Percentiles rank a stretch among this genome's conserved stretches.
Evolutionary conservation across 805 yeast genomes (phyloP).

Genomic region (Metschnikowia proteae): DNA sequence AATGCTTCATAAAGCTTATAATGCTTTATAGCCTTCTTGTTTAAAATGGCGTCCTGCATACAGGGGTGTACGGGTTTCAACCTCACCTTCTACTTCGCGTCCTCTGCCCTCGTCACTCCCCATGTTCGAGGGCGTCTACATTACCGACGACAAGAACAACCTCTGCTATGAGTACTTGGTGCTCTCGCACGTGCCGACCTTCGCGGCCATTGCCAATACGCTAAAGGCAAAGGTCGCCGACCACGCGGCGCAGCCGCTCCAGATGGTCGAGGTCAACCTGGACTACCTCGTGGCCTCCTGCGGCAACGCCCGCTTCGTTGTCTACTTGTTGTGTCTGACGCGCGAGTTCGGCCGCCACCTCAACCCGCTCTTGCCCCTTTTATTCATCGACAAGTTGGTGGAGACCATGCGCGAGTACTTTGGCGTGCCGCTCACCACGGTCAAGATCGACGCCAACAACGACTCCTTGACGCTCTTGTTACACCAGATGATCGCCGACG

Average conservation of each 20-base stretch:
- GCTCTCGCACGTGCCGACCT: constrained; percentile 30
- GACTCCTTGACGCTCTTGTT: constrained; percentile 69
- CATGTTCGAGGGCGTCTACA: constrained; percentile 43
- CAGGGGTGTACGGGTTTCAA: no score
- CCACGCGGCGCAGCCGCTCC: constrained; percentile 9
- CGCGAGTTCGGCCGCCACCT: constrained; percentile 10
- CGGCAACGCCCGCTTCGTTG: constrained; percentile 21
- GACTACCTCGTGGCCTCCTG: constrained; percentile 28
- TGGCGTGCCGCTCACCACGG: constrained; percentile 48
- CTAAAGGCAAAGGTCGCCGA: constrained; percentile 13
- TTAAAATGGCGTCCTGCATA: no score
- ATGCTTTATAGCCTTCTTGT: no score
- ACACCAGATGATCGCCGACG: constrained; percentile 75
- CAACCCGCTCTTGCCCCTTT: constrained; percentile 54
- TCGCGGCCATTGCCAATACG: constrained; percentile 23
- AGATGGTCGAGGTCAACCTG: constrained; percentile 29
- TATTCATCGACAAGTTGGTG: constrained; percentile 49
- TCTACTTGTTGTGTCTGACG: constrained; percentile 27
- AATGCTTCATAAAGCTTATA: no score
- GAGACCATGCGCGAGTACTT: constrained; percentile 57
- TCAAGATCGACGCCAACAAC: constrained; percentile 62
- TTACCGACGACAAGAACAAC: constrained; percentile 33
- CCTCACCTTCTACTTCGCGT: no score
- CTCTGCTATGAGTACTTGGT: constrained; percentile 36
- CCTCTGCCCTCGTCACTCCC: background rate